Percentiles rank a stretch among this genome's conserved stretches.
Evolutionary conservation across 257 asterid genomes (phyloP).

Genomic region (Perilla frutescens): DNA sequence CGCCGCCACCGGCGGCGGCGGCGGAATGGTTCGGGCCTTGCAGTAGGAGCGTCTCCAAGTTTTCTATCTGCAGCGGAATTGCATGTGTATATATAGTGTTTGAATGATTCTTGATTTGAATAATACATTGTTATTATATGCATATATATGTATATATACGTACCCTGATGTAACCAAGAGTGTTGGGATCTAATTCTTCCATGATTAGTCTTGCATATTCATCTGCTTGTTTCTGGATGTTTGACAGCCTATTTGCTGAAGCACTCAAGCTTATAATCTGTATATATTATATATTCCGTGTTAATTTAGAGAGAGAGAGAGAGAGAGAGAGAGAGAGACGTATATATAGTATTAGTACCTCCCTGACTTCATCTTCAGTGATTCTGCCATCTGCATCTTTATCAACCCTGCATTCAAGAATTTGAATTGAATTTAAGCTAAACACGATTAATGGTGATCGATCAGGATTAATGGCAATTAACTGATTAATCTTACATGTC

Average conservation of each 20-base stretch:
- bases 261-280: conserved; percentile 91
- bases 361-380: conserved; percentile 83
- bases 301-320: not conserved
- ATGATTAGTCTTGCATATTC: conserved; percentile 89
- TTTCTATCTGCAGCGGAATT: conserved; percentile 54
- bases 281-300: not conserved
- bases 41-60: conserved; percentile 67
- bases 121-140: too few relatives aligned
- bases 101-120: not conserved
- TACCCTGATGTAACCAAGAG: conserved; percentile 75
- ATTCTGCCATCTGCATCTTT: conserved; percentile 88
- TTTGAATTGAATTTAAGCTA: not conserved
- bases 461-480: not conserved
- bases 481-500: conserved; percentile 62
- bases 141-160: too few relatives aligned
- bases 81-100: not conserved
- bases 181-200: conserved; percentile 86
- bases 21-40: conserved; percentile 55
- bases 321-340: not conserved
- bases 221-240: conserved; percentile 78
- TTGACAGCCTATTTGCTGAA: conserved; percentile 84
- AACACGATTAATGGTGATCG: not conserved
- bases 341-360: conserved; percentile 45
- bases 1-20: conserved; percentile 41
- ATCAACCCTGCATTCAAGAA: conserved; percentile 73